A percentile compares a stretch with the other conserved stretches of the same genome.
Evolutionary conservation across 164 flowering plant species (phyloP).

Genomic region (Liriodendron chinense): DNA sequence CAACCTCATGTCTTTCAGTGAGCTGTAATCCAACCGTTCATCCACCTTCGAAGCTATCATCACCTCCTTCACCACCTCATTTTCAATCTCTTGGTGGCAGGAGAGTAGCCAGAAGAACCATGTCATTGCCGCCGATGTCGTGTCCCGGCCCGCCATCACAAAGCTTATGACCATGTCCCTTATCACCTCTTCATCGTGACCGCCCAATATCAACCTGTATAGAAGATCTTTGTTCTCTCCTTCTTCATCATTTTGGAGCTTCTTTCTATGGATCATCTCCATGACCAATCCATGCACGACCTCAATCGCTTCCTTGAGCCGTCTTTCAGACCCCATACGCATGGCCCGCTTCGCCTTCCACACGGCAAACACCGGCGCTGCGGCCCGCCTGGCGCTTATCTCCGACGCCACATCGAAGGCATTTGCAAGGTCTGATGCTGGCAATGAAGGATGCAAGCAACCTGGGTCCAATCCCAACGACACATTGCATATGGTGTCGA

Average conservation of each 20-base stretch:
- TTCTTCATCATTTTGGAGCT: neutral
- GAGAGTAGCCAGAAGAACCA: constrained; percentile 60
- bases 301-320: constrained; percentile 42
- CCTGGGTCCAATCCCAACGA: constrained; percentile 62
- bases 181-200: constrained; percentile 43
- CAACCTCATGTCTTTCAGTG: constrained; percentile 50
- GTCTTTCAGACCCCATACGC: constrained; percentile 53
- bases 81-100: constrained; percentile 21
- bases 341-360: constrained; percentile 70
- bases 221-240: constrained; percentile 32
- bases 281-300: constrained; percentile 38
- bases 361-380: constrained; percentile 38
- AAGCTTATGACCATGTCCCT: constrained; percentile 85
- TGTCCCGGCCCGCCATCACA: constrained; percentile 86
- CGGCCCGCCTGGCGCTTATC: constrained; percentile 57
- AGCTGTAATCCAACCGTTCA: constrained; percentile 27
- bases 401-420: constrained; percentile 69
- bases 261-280: constrained; percentile 39
- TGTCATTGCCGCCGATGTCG: constrained; percentile 84
- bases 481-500: constrained; percentile 58
- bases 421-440: constrained; percentile 28
- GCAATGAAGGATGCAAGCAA: constrained; percentile 39
- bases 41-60: neutral
- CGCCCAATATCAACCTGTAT: constrained; percentile 46
- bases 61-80: constrained; percentile 31